Base-by-base conservation (phyloP, 306 rosid genomes). In the Mimosa pudica region DNA sequence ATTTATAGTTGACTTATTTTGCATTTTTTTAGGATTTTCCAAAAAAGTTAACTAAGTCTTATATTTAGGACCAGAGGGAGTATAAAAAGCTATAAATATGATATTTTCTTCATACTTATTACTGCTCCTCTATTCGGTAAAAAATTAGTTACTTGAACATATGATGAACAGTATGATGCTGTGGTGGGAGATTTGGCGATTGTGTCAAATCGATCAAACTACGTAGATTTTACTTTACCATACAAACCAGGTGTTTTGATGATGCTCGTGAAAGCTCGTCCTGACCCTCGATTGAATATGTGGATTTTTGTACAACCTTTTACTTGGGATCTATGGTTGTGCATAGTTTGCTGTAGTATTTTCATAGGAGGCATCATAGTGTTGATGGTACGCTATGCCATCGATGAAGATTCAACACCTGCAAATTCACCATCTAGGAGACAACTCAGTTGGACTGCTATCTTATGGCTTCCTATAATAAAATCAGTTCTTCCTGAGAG, bases 381-480 rank as follows among this genome's bases (percentile, higher is more conserved):
- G 14, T 14, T 69, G 70, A 70, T 70, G 76, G 62, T 57, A 57
- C 82, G 76, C 8, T 44, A 17, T 5, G 52, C 5, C 6, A 5
- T 9, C 6, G 13, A 11, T 10, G 30, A 7, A 14, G 73, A 66
- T 11, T 44, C 58, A 65, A 14, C 54, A 66, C 2, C 2, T 36
- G 42, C 11, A 62, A 32, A 62, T 32, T 62, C 42, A 62, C n/a
- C 76, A 8, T 73, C 1, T 8, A n/a, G 44, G 17, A 14, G 44
- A 54, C 74, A 38, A 41, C 58, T 24, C n/a, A 24, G 12, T 2
- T 20, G 30, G 46, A 2, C 70, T 3, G 16, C 76, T 7, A 57
- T 70, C 2, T 16, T 78, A 7, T 78, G 82, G 70, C 76, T 78
- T 78, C 82, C 72, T 8, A 24, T 68, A 1, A 47, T n/a, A 7